Evolutionary conservation across 139 green algal species (phyloP).

Genomic region (Mesostigma viride): DNA sequence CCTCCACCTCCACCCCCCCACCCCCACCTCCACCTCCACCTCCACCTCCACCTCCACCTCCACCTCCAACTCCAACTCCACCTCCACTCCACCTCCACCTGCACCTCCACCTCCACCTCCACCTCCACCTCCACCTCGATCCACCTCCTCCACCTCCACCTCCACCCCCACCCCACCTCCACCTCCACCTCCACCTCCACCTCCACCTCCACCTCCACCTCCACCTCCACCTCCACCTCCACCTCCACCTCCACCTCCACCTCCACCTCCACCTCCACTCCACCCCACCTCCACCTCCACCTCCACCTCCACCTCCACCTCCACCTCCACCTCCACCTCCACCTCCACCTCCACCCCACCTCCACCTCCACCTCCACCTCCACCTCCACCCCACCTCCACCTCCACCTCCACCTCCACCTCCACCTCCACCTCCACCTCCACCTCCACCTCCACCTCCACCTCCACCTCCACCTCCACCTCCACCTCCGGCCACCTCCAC

Average conservation of each 20-base stretch:
- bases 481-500: no score
- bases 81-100: background rate
- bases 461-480: background rate
- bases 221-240: background rate
- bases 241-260: background rate
- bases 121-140: background rate
- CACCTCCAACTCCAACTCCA: no score
- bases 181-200: background rate
- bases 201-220: background rate
- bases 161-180: no score
- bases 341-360: no score
- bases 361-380: no score
- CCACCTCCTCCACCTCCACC: no score
- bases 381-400: no score
- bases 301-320: background rate
- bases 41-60: no score
- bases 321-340: background rate
- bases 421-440: background rate
- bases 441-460: background rate
- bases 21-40: no score
- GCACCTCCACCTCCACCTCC: background rate
- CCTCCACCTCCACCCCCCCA: no score
- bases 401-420: background rate
- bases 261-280: background rate
- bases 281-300: no score